Evolutionary conservation across 768 basidiomycete species (phyloP), one percentile per base, ranked within the genome.

Genomic region (Filobasidium wieringae): DNA sequence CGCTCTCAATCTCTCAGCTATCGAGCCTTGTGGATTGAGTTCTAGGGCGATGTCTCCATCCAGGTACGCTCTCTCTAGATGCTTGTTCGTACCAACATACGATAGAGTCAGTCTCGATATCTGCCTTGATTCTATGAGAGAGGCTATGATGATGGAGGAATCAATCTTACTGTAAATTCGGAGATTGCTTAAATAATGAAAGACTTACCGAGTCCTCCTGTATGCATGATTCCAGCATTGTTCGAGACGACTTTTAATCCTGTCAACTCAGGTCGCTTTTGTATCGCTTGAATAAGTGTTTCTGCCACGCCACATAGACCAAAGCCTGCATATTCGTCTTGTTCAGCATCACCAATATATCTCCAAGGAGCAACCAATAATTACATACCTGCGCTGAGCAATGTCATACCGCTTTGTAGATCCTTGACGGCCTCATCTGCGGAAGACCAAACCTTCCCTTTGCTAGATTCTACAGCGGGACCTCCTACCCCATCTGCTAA

Each of bases 221-320:
- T 60, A 32, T 65, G 67, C 7, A 63, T 59, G 55, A 66, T 66
- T 51, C 70, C 70, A 22, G 68, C 68, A 47, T 72, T 72, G 60
- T 72, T 72, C n/a, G 63, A 65, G 15, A 72, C 68, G 12, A 64
- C 64, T 4, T 64, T 72, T 34, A 72, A 56, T 34, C 68, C 65
- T 40, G 64, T 41, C 26, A 72, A 36, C 31, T 68, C 65, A 7
- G 58, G 34, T 11, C 65, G 57, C 6, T 62, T 55, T 6, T 54
- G 45, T 19, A 72, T 60, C 24, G 70, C 70, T 8, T 33, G 31
- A 33, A 72, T 67, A 43, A 72, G 59, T 19, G 70, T 69, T 52
- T 72, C 68, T 26, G 70, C 67, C 3, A 67, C 68, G n/a, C 70
- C 70, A 50, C 70, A 72, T 1, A 72, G 57, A 34, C 70, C 70